Percentiles rank a stretch among this genome's conserved stretches.
phyloP scores from a whole-genome alignment of 768 basidiomycete genomes.

The Tricholoma matsutake region DNA sequence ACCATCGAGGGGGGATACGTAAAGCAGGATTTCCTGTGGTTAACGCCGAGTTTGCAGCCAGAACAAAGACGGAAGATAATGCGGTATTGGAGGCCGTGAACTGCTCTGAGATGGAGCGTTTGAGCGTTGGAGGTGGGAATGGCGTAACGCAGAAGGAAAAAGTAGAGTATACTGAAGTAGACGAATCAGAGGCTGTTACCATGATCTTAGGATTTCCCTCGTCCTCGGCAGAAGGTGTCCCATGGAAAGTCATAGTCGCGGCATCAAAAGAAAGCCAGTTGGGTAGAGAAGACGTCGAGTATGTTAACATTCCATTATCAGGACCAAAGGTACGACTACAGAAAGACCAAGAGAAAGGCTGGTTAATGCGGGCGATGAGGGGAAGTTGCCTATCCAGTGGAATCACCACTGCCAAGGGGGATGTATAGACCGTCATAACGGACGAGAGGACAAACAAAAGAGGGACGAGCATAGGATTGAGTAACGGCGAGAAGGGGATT shows the following conservation, averaged over 20 bases:
- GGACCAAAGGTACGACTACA: conserved; percentile 63
- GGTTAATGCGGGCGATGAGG: conserved; percentile 64
- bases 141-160: conserved; percentile 58
- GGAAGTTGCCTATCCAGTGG: conserved; percentile 75
- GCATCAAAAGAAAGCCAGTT: conserved; percentile 77
- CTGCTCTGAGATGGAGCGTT: conserved; percentile 53
- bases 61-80: conserved; percentile 73
- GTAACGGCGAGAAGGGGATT: conserved; percentile 45
- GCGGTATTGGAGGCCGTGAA: conserved; percentile 59
- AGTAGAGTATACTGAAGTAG: conserved; percentile 47
- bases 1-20: conserved; percentile 79
- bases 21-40: conserved; percentile 49
- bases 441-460: conserved; percentile 49
- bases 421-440: conserved; percentile 35
- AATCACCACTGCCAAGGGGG: conserved; percentile 50
- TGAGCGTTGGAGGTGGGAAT: conserved; percentile 49
- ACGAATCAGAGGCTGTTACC: conserved; percentile 58
- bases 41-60: conserved; percentile 60
- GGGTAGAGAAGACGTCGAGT: conserved; percentile 59
- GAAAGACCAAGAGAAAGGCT: conserved; percentile 69
- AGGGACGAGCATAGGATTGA: conserved; percentile 61
- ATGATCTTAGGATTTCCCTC: conserved; percentile 60
- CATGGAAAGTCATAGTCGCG: conserved; percentile 55
- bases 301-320: conserved; percentile 39
- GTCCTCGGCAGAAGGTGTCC: conserved; percentile 62